Evolutionary conservation across 306 rosid genomes (phyloP).

Genomic region (Oemleria cerasiformis): DNA sequence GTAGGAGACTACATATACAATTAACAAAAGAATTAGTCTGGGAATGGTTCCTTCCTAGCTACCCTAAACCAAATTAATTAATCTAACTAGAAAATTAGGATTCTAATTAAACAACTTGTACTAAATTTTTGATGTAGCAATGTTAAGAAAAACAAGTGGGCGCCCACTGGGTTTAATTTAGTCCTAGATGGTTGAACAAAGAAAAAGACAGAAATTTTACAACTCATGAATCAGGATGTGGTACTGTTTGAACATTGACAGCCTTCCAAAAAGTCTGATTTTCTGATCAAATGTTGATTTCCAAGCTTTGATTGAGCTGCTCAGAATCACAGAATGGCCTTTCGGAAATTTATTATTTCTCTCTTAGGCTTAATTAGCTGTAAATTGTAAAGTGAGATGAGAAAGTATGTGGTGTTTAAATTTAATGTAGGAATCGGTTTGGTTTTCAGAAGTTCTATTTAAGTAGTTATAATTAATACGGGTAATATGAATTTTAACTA

Average conservation of each 20-base stretch:
- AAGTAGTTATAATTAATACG: too few relatives aligned
- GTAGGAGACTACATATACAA: neutral
- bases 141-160: neutral
- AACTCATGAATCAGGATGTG: constrained; percentile 21
- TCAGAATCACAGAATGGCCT: constrained; percentile 19
- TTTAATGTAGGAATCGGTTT: too few relatives aligned
- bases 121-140: neutral
- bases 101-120: neutral
- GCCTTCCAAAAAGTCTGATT: constrained; percentile 21
- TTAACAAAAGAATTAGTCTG: neutral
- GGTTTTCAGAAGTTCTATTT: too few relatives aligned
- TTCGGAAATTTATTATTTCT: constrained; percentile 12
- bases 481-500: too few relatives aligned
- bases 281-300: constrained; percentile 17
- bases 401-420: too few relatives aligned
- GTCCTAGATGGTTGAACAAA: constrained; percentile 10
- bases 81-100: neutral
- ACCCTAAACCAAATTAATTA: too few relatives aligned
- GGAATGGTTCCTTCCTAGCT: too few relatives aligned
- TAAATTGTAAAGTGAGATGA: too few relatives aligned
- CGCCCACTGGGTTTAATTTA: constrained; percentile 22
- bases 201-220: constrained; percentile 25
- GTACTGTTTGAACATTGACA: constrained; percentile 30
- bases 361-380: neutral
- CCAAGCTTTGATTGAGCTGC: constrained; percentile 36